Conservation (phyloP, 345 rosid genomes). For the Melaleuca alternifolia region DNA sequence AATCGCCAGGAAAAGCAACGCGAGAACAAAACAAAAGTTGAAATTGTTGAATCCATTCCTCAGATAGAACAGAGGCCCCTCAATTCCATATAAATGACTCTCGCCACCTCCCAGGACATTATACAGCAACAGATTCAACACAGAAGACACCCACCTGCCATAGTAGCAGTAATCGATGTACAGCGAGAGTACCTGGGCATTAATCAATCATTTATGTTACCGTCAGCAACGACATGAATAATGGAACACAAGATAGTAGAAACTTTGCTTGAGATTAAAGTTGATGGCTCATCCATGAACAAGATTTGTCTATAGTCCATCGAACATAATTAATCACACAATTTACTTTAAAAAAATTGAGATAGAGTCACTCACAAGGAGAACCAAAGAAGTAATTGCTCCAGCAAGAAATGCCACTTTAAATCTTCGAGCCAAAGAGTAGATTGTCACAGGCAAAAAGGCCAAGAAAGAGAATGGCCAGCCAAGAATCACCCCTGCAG, state of each 20-base stretch:
- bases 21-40: constrained; percentile 82
- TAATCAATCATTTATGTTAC: constrained; percentile 1
- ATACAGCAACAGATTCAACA: constrained; percentile 77
- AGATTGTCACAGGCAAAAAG: constrained; percentile 70
- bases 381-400: constrained; percentile 37
- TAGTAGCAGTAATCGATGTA: constrained; percentile 64
- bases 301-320: background rate
- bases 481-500: constrained; percentile 80
- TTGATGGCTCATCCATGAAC: background rate
- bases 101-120: constrained; percentile 96
- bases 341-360: background rate
- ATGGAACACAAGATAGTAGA: background rate
- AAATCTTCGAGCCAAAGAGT: constrained; percentile 55
- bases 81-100: constrained; percentile 93
- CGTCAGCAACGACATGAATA: background rate
- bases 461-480: constrained; percentile 97
- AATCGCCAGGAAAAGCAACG: constrained; percentile 56
- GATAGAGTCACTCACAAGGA: constrained; percentile 49
- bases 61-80: constrained; percentile 62
- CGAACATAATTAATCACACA: background rate
- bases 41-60: constrained; percentile 94
- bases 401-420: constrained; percentile 65
- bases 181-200: constrained; percentile 61
- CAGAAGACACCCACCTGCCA: constrained; percentile 77
- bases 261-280: background rate